Percentiles rank a stretch among this genome's conserved stretches.
Conservation (phyloP, 495 filamentous ascomycete genomes). For the Aspergillus ellipticus region DNA sequence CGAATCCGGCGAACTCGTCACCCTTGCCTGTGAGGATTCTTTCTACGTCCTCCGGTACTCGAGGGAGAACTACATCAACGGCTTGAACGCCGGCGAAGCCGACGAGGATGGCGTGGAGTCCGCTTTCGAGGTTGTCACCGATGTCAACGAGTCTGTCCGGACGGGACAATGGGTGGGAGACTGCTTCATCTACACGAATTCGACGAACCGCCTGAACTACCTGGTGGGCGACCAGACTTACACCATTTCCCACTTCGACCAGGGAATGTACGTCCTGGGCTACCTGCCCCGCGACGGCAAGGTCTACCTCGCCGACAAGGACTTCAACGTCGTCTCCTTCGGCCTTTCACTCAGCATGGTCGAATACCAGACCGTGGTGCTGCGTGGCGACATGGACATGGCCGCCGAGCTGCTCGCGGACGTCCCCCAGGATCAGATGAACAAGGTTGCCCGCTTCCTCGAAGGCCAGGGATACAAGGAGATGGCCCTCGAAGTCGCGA, state of each 20-base stretch:
- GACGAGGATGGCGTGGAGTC: constrained; percentile 97
- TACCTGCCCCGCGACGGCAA: constrained; percentile 92
- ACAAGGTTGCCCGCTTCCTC: constrained; percentile 96
- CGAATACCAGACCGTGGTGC: constrained; percentile 94
- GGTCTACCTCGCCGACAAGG: constrained; percentile 93
- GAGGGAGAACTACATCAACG: constrained; percentile 78
- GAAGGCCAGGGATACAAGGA: constrained; percentile 98
- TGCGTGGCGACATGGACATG: constrained; percentile 91
- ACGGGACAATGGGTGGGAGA: constrained; percentile 99
- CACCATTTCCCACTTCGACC: constrained; percentile 97
- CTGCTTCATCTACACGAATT: constrained; percentile 98
- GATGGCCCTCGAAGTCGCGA: constrained; percentile 90
- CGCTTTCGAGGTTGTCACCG: constrained; percentile 93
- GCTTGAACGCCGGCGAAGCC: constrained; percentile 71
- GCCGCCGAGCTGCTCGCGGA: constrained; percentile 78
- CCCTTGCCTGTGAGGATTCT: constrained; percentile 89
- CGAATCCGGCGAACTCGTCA: constrained; percentile 88
- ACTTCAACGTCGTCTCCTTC: constrained; percentile 87
- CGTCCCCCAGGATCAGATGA: constrained; percentile 86
- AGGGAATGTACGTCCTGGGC: constrained; percentile 89
- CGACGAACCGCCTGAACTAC: constrained; percentile 95
- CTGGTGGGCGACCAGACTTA: constrained; percentile 97
- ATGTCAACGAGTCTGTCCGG: constrained; percentile 87
- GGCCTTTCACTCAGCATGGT: constrained; percentile 89
- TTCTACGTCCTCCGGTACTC: constrained; percentile 94